A percentile compares a stretch with the other conserved stretches of the same genome.
These are phyloP conservation scores for Leccinum rimulosum DNA, from an alignment of 768 basidiomycete genomes.

Conservation along the genomic window DNA sequence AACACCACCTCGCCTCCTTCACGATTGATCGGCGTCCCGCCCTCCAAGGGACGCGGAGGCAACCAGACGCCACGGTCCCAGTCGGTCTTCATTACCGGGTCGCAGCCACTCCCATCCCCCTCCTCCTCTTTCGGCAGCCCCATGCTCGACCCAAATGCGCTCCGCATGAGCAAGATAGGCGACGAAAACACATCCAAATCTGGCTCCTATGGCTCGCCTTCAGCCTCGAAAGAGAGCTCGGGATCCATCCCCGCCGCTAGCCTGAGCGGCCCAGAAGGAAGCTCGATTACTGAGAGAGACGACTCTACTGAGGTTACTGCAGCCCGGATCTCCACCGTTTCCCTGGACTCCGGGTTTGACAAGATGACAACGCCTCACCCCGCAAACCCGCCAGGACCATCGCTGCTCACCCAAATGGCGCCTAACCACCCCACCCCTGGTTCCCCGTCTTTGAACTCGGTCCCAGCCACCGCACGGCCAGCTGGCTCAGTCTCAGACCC, in stretches of 20 bases:
- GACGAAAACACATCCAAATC: slow-evolving; percentile 38
- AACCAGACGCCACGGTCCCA: slow-evolving; percentile 93
- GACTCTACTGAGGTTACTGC: slow-evolving; percentile 45
- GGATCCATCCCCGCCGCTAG: slow-evolving; percentile 17
- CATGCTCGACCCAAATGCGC: slow-evolving; percentile 82
- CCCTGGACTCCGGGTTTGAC: slow-evolving; percentile 39
- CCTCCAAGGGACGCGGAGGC: slow-evolving; percentile 88
- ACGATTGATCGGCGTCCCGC: slow-evolving; percentile 89
- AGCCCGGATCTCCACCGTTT: slow-evolving; percentile 50
- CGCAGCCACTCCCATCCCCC: slow-evolving; percentile 89
- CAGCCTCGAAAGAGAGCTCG: slow-evolving; percentile 23
- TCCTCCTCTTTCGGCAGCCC: slow-evolving; percentile 73
- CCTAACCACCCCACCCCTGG: slow-evolving; percentile 30
- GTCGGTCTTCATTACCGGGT: slow-evolving; percentile 82
- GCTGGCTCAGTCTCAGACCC: slow-evolving; percentile 23
- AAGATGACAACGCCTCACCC: slow-evolving; percentile 37
- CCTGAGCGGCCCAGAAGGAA: slow-evolving; percentile 11
- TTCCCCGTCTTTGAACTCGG: slow-evolving; percentile 26
- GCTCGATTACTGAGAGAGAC: slow-evolving; percentile 22
- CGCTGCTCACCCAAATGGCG: slow-evolving; percentile 71
- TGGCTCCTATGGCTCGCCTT: slow-evolving; percentile 29
- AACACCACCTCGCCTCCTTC: slow-evolving; percentile 38
- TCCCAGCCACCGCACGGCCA: slow-evolving; percentile 21
- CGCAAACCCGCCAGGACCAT: slow-evolving; percentile 54
- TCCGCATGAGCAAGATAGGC: slow-evolving; percentile 91